These are phyloP conservation scores for Epichloe elymi DNA, from an alignment of 2,329 filamentous ascomycete species.

Conservation along the genomic window DNA sequence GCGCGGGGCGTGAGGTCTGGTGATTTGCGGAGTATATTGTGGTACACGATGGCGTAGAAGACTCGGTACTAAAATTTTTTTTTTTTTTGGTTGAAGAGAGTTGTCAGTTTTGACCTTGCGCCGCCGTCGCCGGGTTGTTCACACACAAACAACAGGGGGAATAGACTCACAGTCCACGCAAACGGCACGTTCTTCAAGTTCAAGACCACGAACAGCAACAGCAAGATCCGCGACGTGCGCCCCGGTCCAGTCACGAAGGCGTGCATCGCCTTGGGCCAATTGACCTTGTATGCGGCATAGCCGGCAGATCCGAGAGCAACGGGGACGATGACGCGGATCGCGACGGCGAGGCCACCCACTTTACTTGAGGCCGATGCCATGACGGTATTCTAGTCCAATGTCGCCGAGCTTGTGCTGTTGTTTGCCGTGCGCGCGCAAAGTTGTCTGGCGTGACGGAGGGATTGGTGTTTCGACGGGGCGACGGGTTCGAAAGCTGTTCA, in stretches of 20 bases:
- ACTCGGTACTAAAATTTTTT: constrained; percentile 35
- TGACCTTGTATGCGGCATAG: constrained; percentile 32
- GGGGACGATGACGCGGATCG: constrained; percentile 29
- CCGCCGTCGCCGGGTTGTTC: not conserved
- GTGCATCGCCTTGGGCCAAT: constrained; percentile 25
- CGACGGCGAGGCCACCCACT: constrained; percentile 19
- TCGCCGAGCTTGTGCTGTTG: not conserved
- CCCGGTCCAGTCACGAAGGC: constrained; percentile 42
- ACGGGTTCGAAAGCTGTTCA: too few relatives aligned
- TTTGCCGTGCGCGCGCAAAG: not conserved
- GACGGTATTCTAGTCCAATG: not conserved
- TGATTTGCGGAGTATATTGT: constrained; percentile 36
- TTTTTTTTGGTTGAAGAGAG: not conserved
- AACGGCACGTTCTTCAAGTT: constrained; percentile 67
- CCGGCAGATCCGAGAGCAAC: constrained; percentile 28
- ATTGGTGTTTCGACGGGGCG: too few relatives aligned
- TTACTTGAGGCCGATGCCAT: constrained; percentile 22
- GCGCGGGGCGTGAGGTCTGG: constrained; percentile 42
- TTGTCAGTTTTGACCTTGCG: not conserved
- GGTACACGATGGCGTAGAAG: constrained; percentile 41
- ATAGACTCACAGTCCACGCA: constrained; percentile 54
- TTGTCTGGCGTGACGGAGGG: not conserved
- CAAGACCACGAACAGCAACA: constrained; percentile 41
- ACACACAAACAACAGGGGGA: not conserved
- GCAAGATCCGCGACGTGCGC: constrained; percentile 36